Percentiles rank a stretch among this genome's conserved stretches.
Conservation (phyloP, 208 protist genomes). For the Trypanosoma conorhini region DNA sequence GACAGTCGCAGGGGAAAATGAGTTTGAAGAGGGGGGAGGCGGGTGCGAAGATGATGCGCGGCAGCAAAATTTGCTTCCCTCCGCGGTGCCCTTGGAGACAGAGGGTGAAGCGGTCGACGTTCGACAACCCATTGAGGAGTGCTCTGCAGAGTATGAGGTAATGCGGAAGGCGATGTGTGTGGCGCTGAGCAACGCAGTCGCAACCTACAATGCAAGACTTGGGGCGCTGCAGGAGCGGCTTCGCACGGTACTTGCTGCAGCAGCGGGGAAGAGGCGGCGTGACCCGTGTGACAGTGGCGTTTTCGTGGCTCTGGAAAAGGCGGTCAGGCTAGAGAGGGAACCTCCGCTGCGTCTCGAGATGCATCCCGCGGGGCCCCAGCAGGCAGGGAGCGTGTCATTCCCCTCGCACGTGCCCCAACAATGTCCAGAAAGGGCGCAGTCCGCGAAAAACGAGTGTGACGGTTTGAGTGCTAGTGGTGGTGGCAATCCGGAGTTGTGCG, state of each 20-base stretch:
- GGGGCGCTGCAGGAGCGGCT: conserved; percentile 8
- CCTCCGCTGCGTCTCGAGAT: conserved; percentile 16
- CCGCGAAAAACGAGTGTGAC: neutral
- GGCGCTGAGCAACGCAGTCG: conserved; percentile 17
- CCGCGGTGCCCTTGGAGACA: neutral
- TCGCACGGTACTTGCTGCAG: neutral
- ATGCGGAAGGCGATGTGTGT: conserved; percentile 4
- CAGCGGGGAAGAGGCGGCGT: neutral
- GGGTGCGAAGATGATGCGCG: neutral
- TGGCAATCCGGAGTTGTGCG: neutral
- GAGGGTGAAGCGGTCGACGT: neutral
- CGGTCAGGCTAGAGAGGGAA: neutral
- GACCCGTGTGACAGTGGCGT: too few species aligned
- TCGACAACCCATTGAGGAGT: conserved; percentile 11
- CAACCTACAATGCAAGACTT: conserved; percentile 22
- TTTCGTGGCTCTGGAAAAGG: neutral
- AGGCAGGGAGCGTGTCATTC: neutral
- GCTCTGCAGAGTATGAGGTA: conserved; percentile 11
- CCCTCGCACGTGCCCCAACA: neutral
- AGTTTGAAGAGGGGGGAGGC: conserved; percentile 6
- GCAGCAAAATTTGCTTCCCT: neutral
- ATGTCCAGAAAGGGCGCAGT: neutral
- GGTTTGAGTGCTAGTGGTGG: neutral
- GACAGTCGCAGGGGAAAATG: neutral
- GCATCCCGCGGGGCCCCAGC: neutral